Conservation (phyloP, 2,329 filamentous ascomycete genomes). For the Didymella lethalis region DNA sequence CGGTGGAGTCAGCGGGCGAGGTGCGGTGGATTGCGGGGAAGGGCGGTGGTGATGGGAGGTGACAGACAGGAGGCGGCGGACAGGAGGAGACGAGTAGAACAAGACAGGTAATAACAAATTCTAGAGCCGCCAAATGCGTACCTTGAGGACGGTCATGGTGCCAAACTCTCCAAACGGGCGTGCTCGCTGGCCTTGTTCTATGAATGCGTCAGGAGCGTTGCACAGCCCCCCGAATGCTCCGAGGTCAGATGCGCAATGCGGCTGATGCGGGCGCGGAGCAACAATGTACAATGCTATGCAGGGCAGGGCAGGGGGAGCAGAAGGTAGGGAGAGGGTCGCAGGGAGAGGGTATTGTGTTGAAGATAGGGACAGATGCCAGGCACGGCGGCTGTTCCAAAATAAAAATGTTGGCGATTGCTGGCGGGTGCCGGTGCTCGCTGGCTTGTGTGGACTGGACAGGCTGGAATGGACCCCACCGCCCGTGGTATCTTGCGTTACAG, state of each 20-base stretch:
- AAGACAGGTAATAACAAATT: neutral
- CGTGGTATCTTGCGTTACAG: conserved; percentile 15
- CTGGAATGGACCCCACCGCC: conserved; percentile 38
- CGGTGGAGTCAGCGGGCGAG: conserved; percentile 37
- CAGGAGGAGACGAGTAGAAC: too few relatives aligned
- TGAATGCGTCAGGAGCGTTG: conserved; percentile 27
- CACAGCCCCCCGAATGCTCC: conserved; percentile 34
- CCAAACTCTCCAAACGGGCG: conserved; percentile 6
- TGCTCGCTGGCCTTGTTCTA: conserved; percentile 18
- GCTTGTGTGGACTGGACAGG: conserved; percentile 17
- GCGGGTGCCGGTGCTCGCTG: conserved; percentile 20
- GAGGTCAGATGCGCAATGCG: conserved; percentile 29
- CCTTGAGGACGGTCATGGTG: conserved; percentile 53
- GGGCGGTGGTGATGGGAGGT: neutral
- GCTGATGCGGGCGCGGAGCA: conserved; percentile 21
- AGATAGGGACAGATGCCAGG: conserved; percentile 19
- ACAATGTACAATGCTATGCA: conserved; percentile 21
- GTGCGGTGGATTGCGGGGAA: conserved; percentile 22
- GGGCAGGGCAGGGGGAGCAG: conserved; percentile 24
- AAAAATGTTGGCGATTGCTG: conserved; percentile 21
- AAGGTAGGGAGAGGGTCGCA: neutral
- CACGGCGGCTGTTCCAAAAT: conserved; percentile 23
- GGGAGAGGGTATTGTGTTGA: neutral
- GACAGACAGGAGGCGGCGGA: neutral
- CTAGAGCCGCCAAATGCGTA: conserved; percentile 22